Percentiles rank a stretch among this genome's conserved stretches.
phyloP scores from a whole-genome alignment of 148 eudicot species.

The Rhododendron williamsianum region DNA sequence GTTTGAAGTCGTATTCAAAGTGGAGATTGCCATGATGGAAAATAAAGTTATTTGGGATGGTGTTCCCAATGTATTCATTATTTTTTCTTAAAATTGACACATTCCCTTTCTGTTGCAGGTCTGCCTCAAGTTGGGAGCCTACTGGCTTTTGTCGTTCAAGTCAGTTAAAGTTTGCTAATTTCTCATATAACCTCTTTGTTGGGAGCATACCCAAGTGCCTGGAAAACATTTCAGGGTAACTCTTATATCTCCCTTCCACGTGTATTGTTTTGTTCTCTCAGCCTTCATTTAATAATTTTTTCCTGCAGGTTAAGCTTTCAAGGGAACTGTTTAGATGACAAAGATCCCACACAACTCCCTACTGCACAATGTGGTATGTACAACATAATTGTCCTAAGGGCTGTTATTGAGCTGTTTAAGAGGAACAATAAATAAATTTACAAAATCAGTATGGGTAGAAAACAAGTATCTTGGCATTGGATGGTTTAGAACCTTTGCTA shows the following conservation, averaged over 20 bases:
- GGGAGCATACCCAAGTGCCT: constrained; percentile 85
- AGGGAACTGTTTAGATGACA: constrained; percentile 80
- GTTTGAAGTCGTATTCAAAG: background rate
- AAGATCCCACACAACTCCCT: constrained; percentile 63
- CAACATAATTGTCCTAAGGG: background rate
- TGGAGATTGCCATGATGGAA: background rate
- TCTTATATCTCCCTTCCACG: constrained; percentile 1
- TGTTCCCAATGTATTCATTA: background rate
- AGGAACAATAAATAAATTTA: background rate
- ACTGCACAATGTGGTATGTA: constrained; percentile 69
- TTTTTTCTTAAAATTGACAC: background rate
- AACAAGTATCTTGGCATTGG: background rate
- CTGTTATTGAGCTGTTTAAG: background rate
- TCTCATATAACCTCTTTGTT: constrained; percentile 67
- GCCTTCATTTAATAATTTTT: constrained; percentile 1
- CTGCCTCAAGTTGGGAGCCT: constrained; percentile 35
- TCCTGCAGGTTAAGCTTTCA: constrained; percentile 69
- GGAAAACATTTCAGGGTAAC: constrained; percentile 70
- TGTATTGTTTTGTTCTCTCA: background rate
- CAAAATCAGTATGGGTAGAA: background rate
- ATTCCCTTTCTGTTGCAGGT: constrained; percentile 40
- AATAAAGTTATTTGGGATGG: background rate
- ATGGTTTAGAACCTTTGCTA: background rate
- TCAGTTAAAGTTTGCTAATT: constrained; percentile 69
- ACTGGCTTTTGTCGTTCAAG: constrained; percentile 71